Evolutionary conservation across 2,329 filamentous ascomycete genomes (phyloP).

Genomic region (Chaetomium olivaceum): DNA sequence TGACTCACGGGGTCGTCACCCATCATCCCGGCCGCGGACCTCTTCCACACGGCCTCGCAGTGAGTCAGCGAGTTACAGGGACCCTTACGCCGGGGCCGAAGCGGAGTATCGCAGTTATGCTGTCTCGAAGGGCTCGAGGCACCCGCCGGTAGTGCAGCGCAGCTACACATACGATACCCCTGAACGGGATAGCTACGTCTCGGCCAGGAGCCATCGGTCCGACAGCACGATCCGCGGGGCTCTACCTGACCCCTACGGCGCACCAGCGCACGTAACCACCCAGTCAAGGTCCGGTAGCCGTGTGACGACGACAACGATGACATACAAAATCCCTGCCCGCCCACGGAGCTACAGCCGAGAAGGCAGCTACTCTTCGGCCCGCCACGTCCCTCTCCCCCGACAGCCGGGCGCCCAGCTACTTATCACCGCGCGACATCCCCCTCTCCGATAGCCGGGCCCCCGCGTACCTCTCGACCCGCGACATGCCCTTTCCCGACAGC

Average conservation of each 20-base stretch:
- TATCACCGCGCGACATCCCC: conserved; percentile 14
- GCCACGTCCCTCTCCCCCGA: conserved; percentile 40
- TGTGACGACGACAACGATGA: conserved; percentile 31
- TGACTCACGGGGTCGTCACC: conserved; percentile 45
- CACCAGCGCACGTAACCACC: conserved; percentile 34
- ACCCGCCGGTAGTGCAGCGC: conserved; percentile 35
- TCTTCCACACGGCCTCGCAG: conserved; percentile 44
- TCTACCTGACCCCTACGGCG: conserved; percentile 24
- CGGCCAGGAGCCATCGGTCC: conserved; percentile 45
- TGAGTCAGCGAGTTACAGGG: conserved; percentile 40
- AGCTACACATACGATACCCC: conserved; percentile 38
- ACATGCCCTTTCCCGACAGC: conserved; percentile 43
- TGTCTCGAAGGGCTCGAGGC: conserved; percentile 38
- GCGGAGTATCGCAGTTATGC: conserved; percentile 46
- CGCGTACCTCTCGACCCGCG: conserved; percentile 24
- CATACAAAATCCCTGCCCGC: conserved; percentile 30
- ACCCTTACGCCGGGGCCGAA: conserved; percentile 43
- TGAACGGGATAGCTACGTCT: conserved; percentile 49
- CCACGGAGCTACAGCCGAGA: conserved; percentile 27
- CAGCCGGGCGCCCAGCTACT: conserved; percentile 36
- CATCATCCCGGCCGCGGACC: conserved; percentile 42
- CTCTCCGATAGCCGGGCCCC: conserved; percentile 21
- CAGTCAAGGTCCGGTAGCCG: conserved; percentile 39
- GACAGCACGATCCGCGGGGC: conserved; percentile 39
- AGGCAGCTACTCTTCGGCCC: conserved; percentile 28